A percentile compares a stretch with the other conserved stretches of the same genome.
Conservation (phyloP, 2,329 filamentous ascomycete genomes). For the Ilyonectria robusta region DNA sequence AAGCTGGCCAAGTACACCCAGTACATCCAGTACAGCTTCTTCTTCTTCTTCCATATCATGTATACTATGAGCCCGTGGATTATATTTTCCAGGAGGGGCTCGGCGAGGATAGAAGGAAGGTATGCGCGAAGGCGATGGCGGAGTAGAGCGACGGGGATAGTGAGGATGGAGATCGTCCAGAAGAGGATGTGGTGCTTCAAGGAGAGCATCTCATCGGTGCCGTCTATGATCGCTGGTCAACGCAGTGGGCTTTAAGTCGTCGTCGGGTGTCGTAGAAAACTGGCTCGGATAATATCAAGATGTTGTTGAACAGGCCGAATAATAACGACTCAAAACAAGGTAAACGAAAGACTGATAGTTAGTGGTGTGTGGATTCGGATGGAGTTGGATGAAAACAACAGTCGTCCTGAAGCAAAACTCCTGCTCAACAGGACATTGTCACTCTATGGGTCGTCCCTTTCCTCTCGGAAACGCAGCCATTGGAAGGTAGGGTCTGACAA, state of each 20-base stretch:
- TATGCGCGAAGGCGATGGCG: constrained; percentile 17
- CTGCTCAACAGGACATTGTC: not conserved
- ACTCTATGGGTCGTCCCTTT: not conserved
- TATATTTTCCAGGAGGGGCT: constrained; percentile 13
- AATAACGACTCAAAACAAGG: not conserved
- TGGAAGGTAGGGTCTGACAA: not conserved
- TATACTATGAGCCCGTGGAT: constrained; percentile 3
- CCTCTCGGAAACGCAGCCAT: not conserved
- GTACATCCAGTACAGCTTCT: constrained; percentile 10
- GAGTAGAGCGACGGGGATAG: constrained; percentile 17
- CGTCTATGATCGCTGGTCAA: not conserved
- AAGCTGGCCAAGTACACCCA: not conserved
- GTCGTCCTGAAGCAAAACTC: not conserved
- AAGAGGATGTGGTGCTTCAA: constrained; percentile 33
- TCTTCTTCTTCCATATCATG: constrained; percentile 4
- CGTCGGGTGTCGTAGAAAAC: not conserved
- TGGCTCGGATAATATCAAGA: not conserved
- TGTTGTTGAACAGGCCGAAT: not conserved
- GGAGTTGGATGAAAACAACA: not conserved
- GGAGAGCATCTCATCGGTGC: constrained; percentile 36
- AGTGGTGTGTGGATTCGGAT: not conserved
- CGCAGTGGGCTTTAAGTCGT: not conserved
- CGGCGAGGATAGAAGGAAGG: not conserved
- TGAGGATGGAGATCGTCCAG: constrained; percentile 37
- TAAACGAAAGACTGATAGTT: not conserved